Evolutionary conservation across 2,329 filamentous ascomycete genomes (phyloP).

Genomic region (Trichoderma atrobrunneum): DNA sequence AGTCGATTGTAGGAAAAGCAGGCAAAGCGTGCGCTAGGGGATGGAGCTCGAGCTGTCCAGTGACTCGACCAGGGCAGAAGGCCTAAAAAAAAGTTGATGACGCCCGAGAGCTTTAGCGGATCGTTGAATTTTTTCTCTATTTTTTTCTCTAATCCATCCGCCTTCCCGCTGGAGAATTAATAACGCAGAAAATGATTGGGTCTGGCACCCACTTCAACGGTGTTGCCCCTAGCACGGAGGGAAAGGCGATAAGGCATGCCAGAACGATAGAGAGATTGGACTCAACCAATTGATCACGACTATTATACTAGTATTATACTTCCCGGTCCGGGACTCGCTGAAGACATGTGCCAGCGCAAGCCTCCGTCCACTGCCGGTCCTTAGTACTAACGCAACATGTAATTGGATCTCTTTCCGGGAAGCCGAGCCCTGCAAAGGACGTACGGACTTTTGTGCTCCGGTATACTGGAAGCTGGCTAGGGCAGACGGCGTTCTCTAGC

Average conservation of each 20-base stretch:
- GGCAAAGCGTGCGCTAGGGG: background rate
- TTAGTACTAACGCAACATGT: background rate
- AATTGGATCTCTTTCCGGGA: slow-evolving; percentile 2
- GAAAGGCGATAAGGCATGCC: slow-evolving; percentile 11
- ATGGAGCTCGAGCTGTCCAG: slow-evolving; percentile 13
- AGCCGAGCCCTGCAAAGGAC: background rate
- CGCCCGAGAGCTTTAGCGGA: slow-evolving; percentile 11
- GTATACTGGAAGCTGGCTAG: background rate
- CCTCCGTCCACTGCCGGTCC: background rate
- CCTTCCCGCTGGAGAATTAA: slow-evolving; percentile 19
- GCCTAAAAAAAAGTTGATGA: slow-evolving; percentile 18
- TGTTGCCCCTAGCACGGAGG: background rate
- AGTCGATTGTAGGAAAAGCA: slow-evolving; percentile 1
- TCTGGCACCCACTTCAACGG: slow-evolving; percentile 15
- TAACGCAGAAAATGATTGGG: slow-evolving; percentile 20
- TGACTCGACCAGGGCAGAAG: slow-evolving; percentile 13
- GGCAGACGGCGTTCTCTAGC: background rate
- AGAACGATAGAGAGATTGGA: background rate
- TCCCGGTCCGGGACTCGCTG: background rate
- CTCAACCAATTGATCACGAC: background rate
- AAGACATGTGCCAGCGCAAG: slow-evolving; percentile 2
- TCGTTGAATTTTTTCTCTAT: slow-evolving; percentile 8
- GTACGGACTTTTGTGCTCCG: background rate
- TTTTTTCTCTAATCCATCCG: slow-evolving; percentile 3
- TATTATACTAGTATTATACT: background rate